phyloP scores from a whole-genome alignment of 345 rosid genomes.

The Acer saccharum region DNA sequence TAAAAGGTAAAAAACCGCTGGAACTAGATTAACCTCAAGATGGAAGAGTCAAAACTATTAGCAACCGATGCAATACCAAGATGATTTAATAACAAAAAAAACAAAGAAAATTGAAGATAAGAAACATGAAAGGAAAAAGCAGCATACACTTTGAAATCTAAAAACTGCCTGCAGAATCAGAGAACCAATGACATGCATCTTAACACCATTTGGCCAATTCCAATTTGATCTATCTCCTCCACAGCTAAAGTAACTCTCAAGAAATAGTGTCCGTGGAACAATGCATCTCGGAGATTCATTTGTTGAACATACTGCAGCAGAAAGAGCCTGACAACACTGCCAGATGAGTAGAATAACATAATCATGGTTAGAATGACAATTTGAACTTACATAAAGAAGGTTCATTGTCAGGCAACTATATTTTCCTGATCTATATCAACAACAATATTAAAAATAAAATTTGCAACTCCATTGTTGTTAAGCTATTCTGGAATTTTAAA shows the following conservation, averaged over 20 bases:
- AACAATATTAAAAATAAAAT: neutral
- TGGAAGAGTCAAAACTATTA: neutral
- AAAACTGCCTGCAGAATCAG: slow-evolving; percentile 86
- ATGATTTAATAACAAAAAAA: neutral
- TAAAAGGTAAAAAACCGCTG: neutral
- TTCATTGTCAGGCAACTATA: neutral
- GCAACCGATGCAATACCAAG: neutral
- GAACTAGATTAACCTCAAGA: neutral
- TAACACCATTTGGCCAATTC: slow-evolving; percentile 72
- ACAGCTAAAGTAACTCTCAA: slow-evolving; percentile 71
- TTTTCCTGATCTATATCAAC: neutral
- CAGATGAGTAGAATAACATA: slow-evolving; percentile 24
- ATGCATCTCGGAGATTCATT: slow-evolving; percentile 57
- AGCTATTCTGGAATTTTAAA: slow-evolving; percentile 6
- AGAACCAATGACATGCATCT: slow-evolving; percentile 88
- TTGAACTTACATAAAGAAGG: neutral
- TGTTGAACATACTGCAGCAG: slow-evolving; percentile 59
- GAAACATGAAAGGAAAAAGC: slow-evolving; percentile 16
- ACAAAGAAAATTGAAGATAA: neutral
- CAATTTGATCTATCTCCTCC: slow-evolving; percentile 61
- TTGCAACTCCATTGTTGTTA: neutral
- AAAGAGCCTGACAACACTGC: slow-evolving; percentile 85
- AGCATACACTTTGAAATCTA: slow-evolving; percentile 73
- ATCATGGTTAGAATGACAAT: slow-evolving; percentile 9
- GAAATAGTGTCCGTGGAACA: slow-evolving; percentile 77